These are phyloP conservation scores for Boletus eberwhitei DNA, from an alignment of 768 basidiomycete species.

Conservation along the genomic window DNA sequence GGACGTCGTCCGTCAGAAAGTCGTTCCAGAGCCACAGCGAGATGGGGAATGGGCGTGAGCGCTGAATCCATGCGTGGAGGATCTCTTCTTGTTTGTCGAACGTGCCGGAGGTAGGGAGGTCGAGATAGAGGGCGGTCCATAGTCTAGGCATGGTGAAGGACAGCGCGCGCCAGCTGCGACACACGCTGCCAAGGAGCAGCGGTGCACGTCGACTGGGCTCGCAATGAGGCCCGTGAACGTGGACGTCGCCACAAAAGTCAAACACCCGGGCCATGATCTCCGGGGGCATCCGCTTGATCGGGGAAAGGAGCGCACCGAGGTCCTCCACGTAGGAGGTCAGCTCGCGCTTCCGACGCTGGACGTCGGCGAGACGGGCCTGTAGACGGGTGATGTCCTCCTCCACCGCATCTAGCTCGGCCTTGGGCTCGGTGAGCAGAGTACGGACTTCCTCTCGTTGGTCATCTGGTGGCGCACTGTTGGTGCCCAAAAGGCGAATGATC, in stretches of 20 bases:
- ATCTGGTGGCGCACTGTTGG: constrained; percentile 26
- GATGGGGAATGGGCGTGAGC: constrained; percentile 24
- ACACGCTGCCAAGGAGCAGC: constrained; percentile 28
- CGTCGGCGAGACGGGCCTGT: constrained; percentile 29
- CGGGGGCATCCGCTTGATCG: constrained; percentile 32
- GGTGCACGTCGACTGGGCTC: constrained; percentile 30
- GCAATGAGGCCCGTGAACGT: constrained; percentile 27
- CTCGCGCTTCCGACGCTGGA: constrained; percentile 28
- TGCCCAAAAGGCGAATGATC: constrained; percentile 29
- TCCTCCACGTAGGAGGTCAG: constrained; percentile 30
- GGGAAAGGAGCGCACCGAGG: constrained; percentile 32
- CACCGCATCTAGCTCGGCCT: constrained; percentile 24
- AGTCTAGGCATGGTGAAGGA: constrained; percentile 29
- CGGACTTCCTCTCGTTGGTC: constrained; percentile 29
- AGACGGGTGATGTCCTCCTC: constrained; percentile 26
- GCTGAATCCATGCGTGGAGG: constrained; percentile 26
- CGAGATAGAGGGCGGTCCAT: constrained; percentile 33
- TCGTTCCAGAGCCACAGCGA: constrained; percentile 32
- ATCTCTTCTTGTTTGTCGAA: constrained; percentile 25
- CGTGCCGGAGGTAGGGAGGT: constrained; percentile 23
- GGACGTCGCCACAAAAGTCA: constrained; percentile 30
- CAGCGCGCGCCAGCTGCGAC: constrained; percentile 28
- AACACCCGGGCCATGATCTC: constrained; percentile 33
- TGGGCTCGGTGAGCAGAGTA: constrained; percentile 23
- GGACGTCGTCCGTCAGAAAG: constrained; percentile 32